These are phyloP conservation scores for Leucoagaricus sp. DNA, from an alignment of 1,284 basidiomycete genomes.

Conservation along the genomic window DNA sequence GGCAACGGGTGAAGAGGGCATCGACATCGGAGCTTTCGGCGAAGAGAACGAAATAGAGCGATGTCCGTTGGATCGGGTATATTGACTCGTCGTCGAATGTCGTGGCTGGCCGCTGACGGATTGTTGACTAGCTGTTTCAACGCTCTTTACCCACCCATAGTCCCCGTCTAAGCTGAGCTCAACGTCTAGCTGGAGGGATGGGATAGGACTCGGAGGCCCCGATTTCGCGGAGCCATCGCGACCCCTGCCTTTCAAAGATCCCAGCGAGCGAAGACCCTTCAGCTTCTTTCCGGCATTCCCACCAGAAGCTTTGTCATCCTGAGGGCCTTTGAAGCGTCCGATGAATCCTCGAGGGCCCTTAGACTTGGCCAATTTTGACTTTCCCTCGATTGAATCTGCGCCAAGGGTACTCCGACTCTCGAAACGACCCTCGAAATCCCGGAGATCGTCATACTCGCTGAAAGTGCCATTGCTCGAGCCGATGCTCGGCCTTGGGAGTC, in stretches of 20 bases:
- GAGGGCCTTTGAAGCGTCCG: conserved; percentile 54
- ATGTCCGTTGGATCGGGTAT: conserved; percentile 45
- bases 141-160: conserved; percentile 50
- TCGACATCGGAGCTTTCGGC: conserved; percentile 41
- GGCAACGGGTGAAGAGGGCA: conserved; percentile 51
- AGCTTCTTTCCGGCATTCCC: conserved; percentile 49
- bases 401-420: conserved; percentile 76
- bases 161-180: conserved; percentile 54
- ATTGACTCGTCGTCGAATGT: conserved; percentile 24
- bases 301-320: conserved; percentile 35
- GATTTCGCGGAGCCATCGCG: conserved; percentile 35
- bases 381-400: conserved; percentile 34
- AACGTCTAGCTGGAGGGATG: conserved; percentile 51
- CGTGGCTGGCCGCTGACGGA: conserved; percentile 16
- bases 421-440: conserved; percentile 82
- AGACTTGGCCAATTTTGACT: conserved; percentile 37
- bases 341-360: conserved; percentile 71
- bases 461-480: conserved; percentile 55
- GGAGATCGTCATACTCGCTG: conserved; percentile 83
- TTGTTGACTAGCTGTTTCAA: conserved; percentile 25
- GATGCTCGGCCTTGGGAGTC: conserved; percentile 55
- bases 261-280: conserved; percentile 77
- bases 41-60: conserved; percentile 69
- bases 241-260: conserved; percentile 67
- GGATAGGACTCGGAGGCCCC: conserved; percentile 49